A percentile compares a stretch with the other conserved stretches of the same genome.
Conservation (phyloP, 2,329 filamentous ascomycete genomes). For the Pyrenochaeta sp. region DNA sequence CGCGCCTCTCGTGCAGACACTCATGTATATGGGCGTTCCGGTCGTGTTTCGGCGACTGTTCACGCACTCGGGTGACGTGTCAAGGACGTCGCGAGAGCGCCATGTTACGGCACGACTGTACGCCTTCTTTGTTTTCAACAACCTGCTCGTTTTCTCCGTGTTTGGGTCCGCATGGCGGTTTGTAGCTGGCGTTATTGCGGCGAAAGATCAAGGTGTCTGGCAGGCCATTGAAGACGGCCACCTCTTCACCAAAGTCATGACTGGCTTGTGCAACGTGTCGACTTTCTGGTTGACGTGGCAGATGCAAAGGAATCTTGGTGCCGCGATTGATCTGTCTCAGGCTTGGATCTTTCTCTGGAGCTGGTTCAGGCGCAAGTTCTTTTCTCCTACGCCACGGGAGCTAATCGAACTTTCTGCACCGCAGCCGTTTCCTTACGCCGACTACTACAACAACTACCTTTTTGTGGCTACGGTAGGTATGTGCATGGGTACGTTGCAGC, state of each 20-base stretch:
- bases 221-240: slow-evolving; percentile 71
- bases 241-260: slow-evolving; percentile 71
- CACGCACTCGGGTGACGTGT: slow-evolving; percentile 83
- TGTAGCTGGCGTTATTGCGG: slow-evolving; percentile 68
- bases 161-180: slow-evolving; percentile 89
- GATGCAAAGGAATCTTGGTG: slow-evolving; percentile 85
- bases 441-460: slow-evolving; percentile 97
- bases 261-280: slow-evolving; percentile 80
- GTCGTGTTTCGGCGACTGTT: slow-evolving; percentile 88
- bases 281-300: slow-evolving; percentile 92
- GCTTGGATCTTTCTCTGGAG: slow-evolving; percentile 80
- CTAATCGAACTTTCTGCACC: slow-evolving; percentile 93
- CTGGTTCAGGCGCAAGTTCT: slow-evolving; percentile 80
- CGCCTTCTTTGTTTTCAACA: slow-evolving; percentile 98
- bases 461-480: slow-evolving; percentile 90
- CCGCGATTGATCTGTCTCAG: slow-evolving; percentile 84
- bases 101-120: slow-evolving; percentile 92
- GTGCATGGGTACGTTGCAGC: slow-evolving; percentile 83
- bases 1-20: slow-evolving; percentile 83
- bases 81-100: slow-evolving; percentile 84
- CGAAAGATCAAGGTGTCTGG: slow-evolving; percentile 65
- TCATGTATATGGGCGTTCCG: slow-evolving; percentile 85
- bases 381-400: slow-evolving; percentile 86
- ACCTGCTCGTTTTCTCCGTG: slow-evolving; percentile 88
- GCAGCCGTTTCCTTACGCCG: slow-evolving; percentile 90